A percentile compares a stretch with the other conserved stretches of the same genome.
Conservation (phyloP, 805 yeast species). For the Kuraishia piskuri region DNA sequence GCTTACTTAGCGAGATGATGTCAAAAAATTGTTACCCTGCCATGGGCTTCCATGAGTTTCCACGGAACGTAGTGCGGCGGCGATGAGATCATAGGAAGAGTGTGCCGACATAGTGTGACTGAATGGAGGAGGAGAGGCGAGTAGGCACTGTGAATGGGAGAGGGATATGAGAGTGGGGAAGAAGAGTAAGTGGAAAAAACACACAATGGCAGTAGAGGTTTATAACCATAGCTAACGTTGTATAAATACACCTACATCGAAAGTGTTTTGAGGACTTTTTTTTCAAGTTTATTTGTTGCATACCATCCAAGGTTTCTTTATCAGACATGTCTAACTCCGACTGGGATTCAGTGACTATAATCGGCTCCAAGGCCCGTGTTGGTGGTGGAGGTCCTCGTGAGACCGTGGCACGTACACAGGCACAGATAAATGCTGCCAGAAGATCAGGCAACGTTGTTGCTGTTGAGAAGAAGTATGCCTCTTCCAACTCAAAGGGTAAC, state of each 20-base stretch:
- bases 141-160: no score
- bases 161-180: not conserved
- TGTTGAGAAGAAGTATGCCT: slow-evolving; percentile 87
- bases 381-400: slow-evolving; percentile 88
- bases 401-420: slow-evolving; percentile 68
- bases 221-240: not conserved
- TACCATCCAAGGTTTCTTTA: no score
- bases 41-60: not conserved
- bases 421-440: slow-evolving; percentile 87
- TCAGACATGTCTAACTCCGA: slow-evolving; percentile 37
- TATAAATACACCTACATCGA: not conserved
- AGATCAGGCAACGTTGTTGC: slow-evolving; percentile 84
- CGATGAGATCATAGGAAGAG: not conserved
- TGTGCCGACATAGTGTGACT: not conserved
- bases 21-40: not conserved
- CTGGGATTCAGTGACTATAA: slow-evolving; percentile 88
- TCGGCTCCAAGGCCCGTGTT: slow-evolving; percentile 82
- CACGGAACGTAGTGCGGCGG: not conserved
- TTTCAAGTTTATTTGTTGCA: no score
- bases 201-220: no score
- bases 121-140: not conserved
- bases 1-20: no score
- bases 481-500: slow-evolving; percentile 52
- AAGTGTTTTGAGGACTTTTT: no score
- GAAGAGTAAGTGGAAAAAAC: not conserved